Conservation (phyloP, 2,329 filamentous ascomycete species). For the Furcasterigmium furcatum region DNA sequence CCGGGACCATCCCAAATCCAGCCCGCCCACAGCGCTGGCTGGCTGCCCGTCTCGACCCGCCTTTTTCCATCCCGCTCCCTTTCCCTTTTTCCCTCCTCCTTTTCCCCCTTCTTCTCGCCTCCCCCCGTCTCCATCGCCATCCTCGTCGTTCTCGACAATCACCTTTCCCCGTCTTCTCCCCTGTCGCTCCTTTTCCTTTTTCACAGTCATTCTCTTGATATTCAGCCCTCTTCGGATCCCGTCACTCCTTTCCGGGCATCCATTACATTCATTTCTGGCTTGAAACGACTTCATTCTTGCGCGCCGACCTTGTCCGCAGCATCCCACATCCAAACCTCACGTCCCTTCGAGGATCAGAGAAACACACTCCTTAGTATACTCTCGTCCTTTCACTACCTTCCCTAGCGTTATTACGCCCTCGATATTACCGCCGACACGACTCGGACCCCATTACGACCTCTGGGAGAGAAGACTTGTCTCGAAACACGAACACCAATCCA, state of each 20-base stretch:
- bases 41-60: slow-evolving; percentile 4
- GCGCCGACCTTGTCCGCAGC: slow-evolving; percentile 6
- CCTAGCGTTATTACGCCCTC: slow-evolving; percentile 6
- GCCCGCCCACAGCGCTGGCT: background rate
- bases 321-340: slow-evolving; percentile 8
- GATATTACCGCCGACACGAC: background rate
- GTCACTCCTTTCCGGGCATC: slow-evolving; percentile 49
- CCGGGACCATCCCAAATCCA: slow-evolving; percentile 1
- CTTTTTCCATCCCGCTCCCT: slow-evolving; percentile 17
- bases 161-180: slow-evolving; percentile 31
- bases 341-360: slow-evolving; percentile 14
- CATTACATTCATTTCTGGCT: slow-evolving; percentile 37
- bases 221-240: slow-evolving; percentile 38
- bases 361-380: slow-evolving; percentile 18
- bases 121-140: slow-evolving; percentile 25
- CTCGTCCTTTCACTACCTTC: slow-evolving; percentile 8
- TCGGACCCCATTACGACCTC: slow-evolving; percentile 5
- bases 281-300: slow-evolving; percentile 17
- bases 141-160: slow-evolving; percentile 29
- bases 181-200: slow-evolving; percentile 34
- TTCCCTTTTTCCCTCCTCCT: slow-evolving; percentile 20
- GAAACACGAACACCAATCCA: slow-evolving; percentile 4
- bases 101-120: slow-evolving; percentile 31
- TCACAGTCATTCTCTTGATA: slow-evolving; percentile 49
- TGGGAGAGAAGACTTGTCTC: background rate